These are phyloP conservation scores for Candida sanyiensis DNA, from an alignment of 805 yeast species.

Conservation along the genomic window DNA sequence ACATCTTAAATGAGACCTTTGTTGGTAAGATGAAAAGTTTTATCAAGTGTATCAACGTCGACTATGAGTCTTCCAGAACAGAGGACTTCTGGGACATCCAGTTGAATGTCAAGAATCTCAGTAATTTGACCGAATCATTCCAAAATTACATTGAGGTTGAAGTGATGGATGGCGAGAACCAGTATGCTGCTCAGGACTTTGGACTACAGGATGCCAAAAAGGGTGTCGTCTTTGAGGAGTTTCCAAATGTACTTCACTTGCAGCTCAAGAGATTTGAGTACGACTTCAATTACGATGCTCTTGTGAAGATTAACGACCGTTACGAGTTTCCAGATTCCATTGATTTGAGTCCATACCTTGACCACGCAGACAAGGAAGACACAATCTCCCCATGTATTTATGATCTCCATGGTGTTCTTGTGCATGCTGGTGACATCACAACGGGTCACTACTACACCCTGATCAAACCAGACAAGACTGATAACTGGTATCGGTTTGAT, in stretches of 20 bases:
- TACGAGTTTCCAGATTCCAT: slow-evolving; percentile 83
- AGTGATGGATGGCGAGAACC: slow-evolving; percentile 88
- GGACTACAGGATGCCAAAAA: slow-evolving; percentile 96
- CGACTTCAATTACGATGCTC: slow-evolving; percentile 80
- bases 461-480: slow-evolving; percentile 69
- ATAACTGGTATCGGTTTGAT: slow-evolving; percentile 86
- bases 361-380: slow-evolving; percentile 45
- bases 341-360: slow-evolving; percentile 75
- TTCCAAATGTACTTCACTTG: slow-evolving; percentile 90
- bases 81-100: slow-evolving; percentile 99
- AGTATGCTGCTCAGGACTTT: slow-evolving; percentile 82
- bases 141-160: slow-evolving; percentile 85
- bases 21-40: slow-evolving; percentile 97
- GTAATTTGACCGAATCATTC: slow-evolving; percentile 68
- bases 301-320: slow-evolving; percentile 87
- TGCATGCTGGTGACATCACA: slow-evolving; percentile 92
- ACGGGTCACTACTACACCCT: slow-evolving; percentile 96
- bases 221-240: slow-evolving; percentile 85
- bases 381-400: slow-evolving; percentile 82
- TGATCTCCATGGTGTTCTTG: slow-evolving; percentile 86
- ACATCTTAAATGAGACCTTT: slow-evolving; percentile 70
- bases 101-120: slow-evolving; percentile 81
- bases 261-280: slow-evolving; percentile 94
- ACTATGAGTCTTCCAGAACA: slow-evolving; percentile 82
- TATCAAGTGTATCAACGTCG: slow-evolving; percentile 87